Conservation (phyloP, 805 yeast species). For the Vanderwaltozyma tropicalis region DNA sequence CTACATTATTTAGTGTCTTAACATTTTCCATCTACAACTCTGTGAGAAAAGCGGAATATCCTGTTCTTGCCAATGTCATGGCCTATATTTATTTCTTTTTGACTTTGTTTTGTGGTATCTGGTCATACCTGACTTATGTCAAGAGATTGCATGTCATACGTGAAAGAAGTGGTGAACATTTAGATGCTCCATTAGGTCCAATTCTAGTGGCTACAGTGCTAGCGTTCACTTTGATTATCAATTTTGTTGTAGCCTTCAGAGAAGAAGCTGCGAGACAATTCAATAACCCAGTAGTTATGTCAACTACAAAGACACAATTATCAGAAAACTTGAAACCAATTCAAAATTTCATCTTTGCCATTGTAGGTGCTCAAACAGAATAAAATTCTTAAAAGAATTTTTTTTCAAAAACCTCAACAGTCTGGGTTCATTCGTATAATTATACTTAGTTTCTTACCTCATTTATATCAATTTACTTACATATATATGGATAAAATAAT, state of each 20-base stretch:
- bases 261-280: slow-evolving; percentile 21
- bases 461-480: no score
- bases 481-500: no score
- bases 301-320: slow-evolving; percentile 2
- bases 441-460: no score
- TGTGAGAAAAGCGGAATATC: slow-evolving; percentile 54
- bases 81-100: slow-evolving; percentile 75
- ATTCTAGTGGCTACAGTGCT: slow-evolving; percentile 64
- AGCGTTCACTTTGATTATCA: slow-evolving; percentile 52
- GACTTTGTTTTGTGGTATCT: slow-evolving; percentile 71
- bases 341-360: slow-evolving; percentile 23
- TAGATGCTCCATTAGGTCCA: slow-evolving; percentile 89
- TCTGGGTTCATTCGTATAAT: no score
- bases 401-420: no score
- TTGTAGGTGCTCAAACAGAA: slow-evolving; percentile 26
- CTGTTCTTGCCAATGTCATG: slow-evolving; percentile 50
- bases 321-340: slow-evolving; percentile 19
- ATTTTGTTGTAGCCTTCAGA: slow-evolving; percentile 59
- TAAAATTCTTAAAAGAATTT: background rate
- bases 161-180: slow-evolving; percentile 74
- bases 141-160: slow-evolving; percentile 62
- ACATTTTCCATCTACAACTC: slow-evolving; percentile 79
- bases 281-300: background rate
- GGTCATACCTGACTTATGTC: slow-evolving; percentile 80
- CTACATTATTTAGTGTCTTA: slow-evolving; percentile 71